Evolutionary conservation across 2,329 filamentous ascomycete species (phyloP), one percentile per base, ranked within the genome.

Genomic region (Penicillium rolfsii): DNA sequence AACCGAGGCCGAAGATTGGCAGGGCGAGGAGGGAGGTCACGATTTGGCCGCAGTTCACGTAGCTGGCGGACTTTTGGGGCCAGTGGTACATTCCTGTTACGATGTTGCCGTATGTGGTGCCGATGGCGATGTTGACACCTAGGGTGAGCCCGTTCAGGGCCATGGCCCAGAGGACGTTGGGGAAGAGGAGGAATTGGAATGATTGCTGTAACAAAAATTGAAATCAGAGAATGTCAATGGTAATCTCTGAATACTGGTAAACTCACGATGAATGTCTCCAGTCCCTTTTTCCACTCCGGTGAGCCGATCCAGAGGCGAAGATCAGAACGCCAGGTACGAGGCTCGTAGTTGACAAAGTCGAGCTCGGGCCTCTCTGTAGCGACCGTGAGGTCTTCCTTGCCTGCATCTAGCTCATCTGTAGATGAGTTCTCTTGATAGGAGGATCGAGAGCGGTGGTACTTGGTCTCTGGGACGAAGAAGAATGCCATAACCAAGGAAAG

Each of bases 81-180:
- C 77, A 80, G 60, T 72, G 73, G 64, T 80, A 80, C 0, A 75
- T 75, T 0, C 74, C 57, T 1, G 72, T 69, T 19, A 80, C 54
- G 38, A 80, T 76, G 35, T 57, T 70, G 22, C 74, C 71, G 59
- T 80, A 81, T 0, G 78, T 80, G 0, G 77, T 79, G 6, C 74
- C 75, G 19, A 81, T 74, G n/a, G 76, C 77, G 24, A 81, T 75
- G 59, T 80, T 80, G 52, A 76, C 71, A 1, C 79, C 79, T 2
- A 79, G 69, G 0, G 74, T 76, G 5, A 77, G 63, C 0, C 77
- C 76, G 55, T 80, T 80, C 1, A 80, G 59, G 6, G 71, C 69
- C 14, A 80, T 65, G 2, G 76, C 76, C 77, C 77, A 81, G 35
- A 80, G 66, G 16, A 81, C 75, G 35, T 79, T 77, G 19, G 79